Evolutionary conservation across 2,329 filamentous ascomycete genomes (phyloP).

Genomic region (Sporothrix curviconia): DNA sequence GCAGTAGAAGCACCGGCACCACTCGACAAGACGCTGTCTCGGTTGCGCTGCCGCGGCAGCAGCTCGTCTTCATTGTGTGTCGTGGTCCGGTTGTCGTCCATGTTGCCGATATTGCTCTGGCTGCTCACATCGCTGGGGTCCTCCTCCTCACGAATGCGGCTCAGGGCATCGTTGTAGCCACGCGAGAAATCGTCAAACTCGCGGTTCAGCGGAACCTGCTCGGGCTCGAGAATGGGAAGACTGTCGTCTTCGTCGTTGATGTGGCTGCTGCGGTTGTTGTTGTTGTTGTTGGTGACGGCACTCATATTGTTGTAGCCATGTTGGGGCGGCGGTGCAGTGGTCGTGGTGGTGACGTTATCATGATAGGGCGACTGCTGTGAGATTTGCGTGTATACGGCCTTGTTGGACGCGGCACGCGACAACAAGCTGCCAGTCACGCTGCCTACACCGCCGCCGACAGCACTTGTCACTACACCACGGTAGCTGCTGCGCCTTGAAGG

Average conservation of each 20-base stretch:
- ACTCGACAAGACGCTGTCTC: no score
- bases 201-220: constrained; percentile 16
- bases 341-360: background rate
- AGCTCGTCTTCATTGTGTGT: no score
- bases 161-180: constrained; percentile 36
- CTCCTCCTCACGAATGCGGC: constrained; percentile 30
- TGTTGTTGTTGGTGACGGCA: no score
- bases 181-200: constrained; percentile 37
- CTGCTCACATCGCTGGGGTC: constrained; percentile 4
- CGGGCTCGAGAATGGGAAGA: background rate
- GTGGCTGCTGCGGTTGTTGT: constrained; percentile 22
- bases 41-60: no score
- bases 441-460: background rate
- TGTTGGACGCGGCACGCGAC: background rate
- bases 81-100: background rate
- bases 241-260: constrained; percentile 17
- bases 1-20: no score
- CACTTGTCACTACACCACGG: background rate
- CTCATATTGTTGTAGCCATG: no score
- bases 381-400: background rate
- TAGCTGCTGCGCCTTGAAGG: background rate
- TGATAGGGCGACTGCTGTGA: constrained; percentile 18
- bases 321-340: constrained; percentile 19
- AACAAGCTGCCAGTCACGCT: background rate
- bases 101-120: background rate